A percentile compares a stretch with the other conserved stretches of the same genome.
These are phyloP conservation scores for Pleurotus citrinopileatus DNA, from an alignment of 768 basidiomycete species.

Conservation along the genomic window DNA sequence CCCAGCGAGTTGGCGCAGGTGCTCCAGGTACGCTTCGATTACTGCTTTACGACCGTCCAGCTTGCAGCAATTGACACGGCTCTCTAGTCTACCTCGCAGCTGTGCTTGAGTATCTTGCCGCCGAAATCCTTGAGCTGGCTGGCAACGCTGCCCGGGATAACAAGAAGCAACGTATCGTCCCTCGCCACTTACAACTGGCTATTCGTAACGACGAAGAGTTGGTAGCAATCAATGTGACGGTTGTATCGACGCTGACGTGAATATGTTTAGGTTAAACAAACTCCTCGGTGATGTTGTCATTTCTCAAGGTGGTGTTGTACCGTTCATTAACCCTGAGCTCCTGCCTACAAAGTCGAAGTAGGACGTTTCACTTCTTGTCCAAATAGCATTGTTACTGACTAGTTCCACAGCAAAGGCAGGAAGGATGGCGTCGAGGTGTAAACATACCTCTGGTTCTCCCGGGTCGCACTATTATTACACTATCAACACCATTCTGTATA, in stretches of 20 bases:
- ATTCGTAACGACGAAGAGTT: constrained; percentile 80
- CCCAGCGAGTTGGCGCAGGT: constrained; percentile 76
- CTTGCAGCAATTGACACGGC: background rate
- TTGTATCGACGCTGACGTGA: constrained; percentile 1
- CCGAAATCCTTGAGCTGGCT: constrained; percentile 83
- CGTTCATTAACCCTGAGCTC: constrained; percentile 58
- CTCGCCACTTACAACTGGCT: constrained; percentile 82
- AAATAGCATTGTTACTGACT: background rate
- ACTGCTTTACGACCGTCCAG: background rate
- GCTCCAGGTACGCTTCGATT: constrained; percentile 51
- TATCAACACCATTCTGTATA: constrained; percentile 2
- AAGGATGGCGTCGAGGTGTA: constrained; percentile 5
- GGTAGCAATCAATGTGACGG: constrained; percentile 11
- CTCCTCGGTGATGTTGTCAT: constrained; percentile 84
- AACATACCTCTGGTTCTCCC: background rate
- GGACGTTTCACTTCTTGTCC: background rate
- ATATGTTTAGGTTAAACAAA: constrained; percentile 54
- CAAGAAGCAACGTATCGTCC: constrained; percentile 86
- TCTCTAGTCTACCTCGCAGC: constrained; percentile 72
- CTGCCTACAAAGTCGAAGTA: constrained; percentile 23
- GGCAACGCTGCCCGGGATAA: constrained; percentile 72
- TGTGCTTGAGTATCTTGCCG: constrained; percentile 80
- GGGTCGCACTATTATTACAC: background rate
- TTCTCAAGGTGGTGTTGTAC: constrained; percentile 93
- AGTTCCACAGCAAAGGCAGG: background rate